Evolutionary conservation across 495 filamentous ascomycete genomes (phyloP), one percentile per base, ranked within the genome.

Genomic region (Aspergillus sclerotioniger): DNA sequence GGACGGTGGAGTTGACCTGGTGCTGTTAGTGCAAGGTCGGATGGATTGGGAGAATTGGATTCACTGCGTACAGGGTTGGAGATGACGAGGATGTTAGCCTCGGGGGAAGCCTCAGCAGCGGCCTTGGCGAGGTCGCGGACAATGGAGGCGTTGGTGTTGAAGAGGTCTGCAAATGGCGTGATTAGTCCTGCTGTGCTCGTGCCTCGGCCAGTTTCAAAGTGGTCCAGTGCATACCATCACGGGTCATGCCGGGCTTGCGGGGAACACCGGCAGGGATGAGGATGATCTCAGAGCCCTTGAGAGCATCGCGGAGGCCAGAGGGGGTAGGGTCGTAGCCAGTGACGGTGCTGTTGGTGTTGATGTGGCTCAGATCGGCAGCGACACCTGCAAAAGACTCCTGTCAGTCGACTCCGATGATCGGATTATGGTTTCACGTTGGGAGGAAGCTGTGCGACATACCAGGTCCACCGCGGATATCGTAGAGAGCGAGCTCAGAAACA

Each of bases 71-170:
- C 94, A 32, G 94, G 94, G 84, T 98, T 98, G 76, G 91, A 84
- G 79, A 98, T 98, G 81, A 98, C 86, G 70, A 98, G 87, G 76
- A 98, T 82, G 74, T 95, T 96, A 76, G 94, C 95, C 48, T 98
- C 83, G 57, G 94, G 95, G 73, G 86, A 81, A 67, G 89, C 82
- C 65, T 96, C 87, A 67, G 94, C 94, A 69, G 85, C 86, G 64
- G 92, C 91, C 86, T 98, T 97, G 74, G 94, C 92, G 59, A 98
- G 87, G 79, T 98, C 94, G 60, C 94, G 94, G 73, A 98, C 94
- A 70, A 98, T 98, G 63, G 91, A 96, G 75, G 95, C 94, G 76
- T 98, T 98, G 83, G 93, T 98, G 83, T 98, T 98, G 90, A 98
- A 98, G 54, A 98, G 89, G 71, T 98, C 92, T 87, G 53, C 21